A percentile compares a stretch with the other conserved stretches of the same genome.
Conservation (phyloP, 2,329 filamentous ascomycete species). For the Septoria linicola region DNA sequence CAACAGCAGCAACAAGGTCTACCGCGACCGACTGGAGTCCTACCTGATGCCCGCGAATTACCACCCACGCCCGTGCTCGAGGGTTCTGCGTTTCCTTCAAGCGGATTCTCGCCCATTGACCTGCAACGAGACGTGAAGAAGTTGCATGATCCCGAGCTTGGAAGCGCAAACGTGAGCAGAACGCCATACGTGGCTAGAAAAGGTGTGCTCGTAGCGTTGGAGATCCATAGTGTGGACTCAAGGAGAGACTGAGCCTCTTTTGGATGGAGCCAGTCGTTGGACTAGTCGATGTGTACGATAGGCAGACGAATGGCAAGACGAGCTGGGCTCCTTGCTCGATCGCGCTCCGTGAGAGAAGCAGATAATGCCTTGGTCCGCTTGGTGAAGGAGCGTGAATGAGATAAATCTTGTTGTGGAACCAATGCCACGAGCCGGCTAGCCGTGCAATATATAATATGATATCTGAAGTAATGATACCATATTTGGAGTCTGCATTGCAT, state of each 20-base stretch:
- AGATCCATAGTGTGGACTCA: slow-evolving; percentile 26
- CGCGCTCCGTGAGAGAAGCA: too few relatives aligned
- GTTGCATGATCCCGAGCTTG: slow-evolving; percentile 29
- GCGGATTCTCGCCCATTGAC: slow-evolving; percentile 33
- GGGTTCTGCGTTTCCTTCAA: slow-evolving; percentile 28
- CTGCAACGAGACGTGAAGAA: slow-evolving; percentile 27
- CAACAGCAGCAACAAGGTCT: not conserved
- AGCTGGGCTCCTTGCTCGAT: too few relatives aligned
- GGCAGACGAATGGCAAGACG: too few relatives aligned
- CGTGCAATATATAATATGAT: too few relatives aligned
- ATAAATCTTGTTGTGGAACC: too few relatives aligned
- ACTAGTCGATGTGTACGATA: too few relatives aligned
- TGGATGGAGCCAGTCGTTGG: too few relatives aligned
- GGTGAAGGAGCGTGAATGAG: too few relatives aligned
- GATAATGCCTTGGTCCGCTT: too few relatives aligned
- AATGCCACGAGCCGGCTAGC: too few relatives aligned
- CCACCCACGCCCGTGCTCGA: slow-evolving; percentile 24
- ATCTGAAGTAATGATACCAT: too few relatives aligned
- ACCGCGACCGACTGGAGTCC: slow-evolving; percentile 3
- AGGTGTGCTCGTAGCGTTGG: slow-evolving; percentile 24
- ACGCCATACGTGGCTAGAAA: slow-evolving; percentile 32
- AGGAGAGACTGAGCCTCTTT: slow-evolving; percentile 15
- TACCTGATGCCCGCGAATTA: slow-evolving; percentile 3
- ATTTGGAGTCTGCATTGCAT: too few relatives aligned
- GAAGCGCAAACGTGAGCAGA: slow-evolving; percentile 32